Evolutionary conservation across 2,329 filamentous ascomycete species (phyloP), one percentile per base, ranked within the genome.

Genomic region (Aspergillus sp.): DNA sequence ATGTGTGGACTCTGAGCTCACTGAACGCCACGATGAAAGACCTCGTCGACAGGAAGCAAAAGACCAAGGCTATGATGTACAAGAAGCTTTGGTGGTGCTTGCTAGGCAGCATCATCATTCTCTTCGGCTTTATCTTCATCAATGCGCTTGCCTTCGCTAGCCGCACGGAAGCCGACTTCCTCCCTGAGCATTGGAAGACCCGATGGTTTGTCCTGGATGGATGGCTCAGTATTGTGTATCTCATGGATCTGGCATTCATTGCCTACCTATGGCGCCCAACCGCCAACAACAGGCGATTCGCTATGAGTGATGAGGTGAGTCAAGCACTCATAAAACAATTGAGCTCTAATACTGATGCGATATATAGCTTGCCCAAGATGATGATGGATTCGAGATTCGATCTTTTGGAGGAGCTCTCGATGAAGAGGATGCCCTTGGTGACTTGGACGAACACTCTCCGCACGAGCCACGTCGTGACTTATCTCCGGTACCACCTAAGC

Each of bases 1-100:
- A 99, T 77, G 91, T 99, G 64, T 99, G 95, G 95, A 99, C 95
- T 0, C 84, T 99, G 66, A 98, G 97, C 81, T 96, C 93, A 23
- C 85, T 99, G 61, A 97, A 94, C 77, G 84, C 90, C 61, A 99
- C 95, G 0, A 94, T 98, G 81, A 98, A 97, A 79, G 94, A 98
- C 72, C 85, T 99, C n/a, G 85, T 91, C 59, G 92, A 97, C 72
- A 89, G 95, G 67, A 97, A 97, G 79, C 95, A 99, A 79, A 90
- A 91, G 70, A 89, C 90, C 70, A 99, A 99, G 76, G 92, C 93
- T 52, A 79, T 87, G 78, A 99, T 99, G 96, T 99, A 98, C 80
- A 93, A 91, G 80, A 96, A 96, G 77, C 87, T 99, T 15, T 99
- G 96, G 93, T 99, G 93, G 93, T 94, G 92, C 76, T 97, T 99